phyloP scores from a whole-genome alignment of 371 early-diverging fungal genomes.

The Mortierella polycephala region DNA sequence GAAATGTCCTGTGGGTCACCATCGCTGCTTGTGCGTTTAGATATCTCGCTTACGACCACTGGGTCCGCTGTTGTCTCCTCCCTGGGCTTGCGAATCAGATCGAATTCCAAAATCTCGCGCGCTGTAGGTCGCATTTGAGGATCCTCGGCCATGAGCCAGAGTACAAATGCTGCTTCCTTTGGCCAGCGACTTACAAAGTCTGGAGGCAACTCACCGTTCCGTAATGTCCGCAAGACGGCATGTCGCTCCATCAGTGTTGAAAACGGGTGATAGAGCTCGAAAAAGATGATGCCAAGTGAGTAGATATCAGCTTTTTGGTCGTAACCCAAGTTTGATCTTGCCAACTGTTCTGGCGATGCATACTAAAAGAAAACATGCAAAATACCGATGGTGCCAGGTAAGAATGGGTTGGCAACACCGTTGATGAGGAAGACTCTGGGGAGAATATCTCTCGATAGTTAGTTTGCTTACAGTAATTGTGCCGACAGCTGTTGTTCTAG shows the following conservation, averaged over 20 bases:
- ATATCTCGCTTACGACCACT: too few species aligned
- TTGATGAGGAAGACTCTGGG: background rate
- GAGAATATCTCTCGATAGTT: background rate
- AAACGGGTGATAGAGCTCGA: conserved; percentile 77
- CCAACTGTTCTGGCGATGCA: conserved; percentile 94
- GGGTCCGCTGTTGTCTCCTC: conserved; percentile 12
- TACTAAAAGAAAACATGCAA: conserved; percentile 61
- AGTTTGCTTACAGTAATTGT: conserved; percentile 41
- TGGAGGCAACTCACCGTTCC: conserved; percentile 75
- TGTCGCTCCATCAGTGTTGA: conserved; percentile 75
- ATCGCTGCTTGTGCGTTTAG: too few species aligned
- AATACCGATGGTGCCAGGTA: background rate
- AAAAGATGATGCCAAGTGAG: conserved; percentile 76
- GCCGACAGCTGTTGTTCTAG: conserved; percentile 51
- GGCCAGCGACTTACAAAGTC: conserved; percentile 81
- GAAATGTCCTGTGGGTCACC: too few species aligned
- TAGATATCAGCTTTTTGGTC: conserved; percentile 78
- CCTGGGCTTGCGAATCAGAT: conserved; percentile 51
- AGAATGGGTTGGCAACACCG: background rate
- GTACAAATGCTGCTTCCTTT: conserved; percentile 81
- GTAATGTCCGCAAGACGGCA: conserved; percentile 66
- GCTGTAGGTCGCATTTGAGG: conserved; percentile 81
- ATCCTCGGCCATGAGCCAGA: conserved; percentile 80
- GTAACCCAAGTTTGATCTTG: conserved; percentile 62
- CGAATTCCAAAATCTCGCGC: conserved; percentile 77